Evolutionary conservation across 257 asterid genomes (phyloP).

Genomic region (Scutellaria barbata): DNA sequence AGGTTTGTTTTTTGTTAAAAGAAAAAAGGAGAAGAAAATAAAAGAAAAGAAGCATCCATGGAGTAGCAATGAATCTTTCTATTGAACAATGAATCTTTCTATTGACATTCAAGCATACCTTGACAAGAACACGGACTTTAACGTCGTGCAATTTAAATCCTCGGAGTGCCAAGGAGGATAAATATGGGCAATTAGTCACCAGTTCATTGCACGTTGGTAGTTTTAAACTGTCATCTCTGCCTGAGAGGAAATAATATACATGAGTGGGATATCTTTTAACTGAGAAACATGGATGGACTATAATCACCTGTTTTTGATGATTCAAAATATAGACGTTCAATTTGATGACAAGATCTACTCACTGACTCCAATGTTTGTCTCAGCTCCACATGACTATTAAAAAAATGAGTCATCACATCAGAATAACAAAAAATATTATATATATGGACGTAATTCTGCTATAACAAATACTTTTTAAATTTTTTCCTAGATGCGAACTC

Average conservation of each 20-base stretch:
- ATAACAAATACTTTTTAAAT: conserved; percentile 12
- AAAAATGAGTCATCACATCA: conserved; percentile 32
- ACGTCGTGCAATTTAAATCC: conserved; percentile 75
- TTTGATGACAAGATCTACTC: conserved; percentile 67
- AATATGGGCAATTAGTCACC: conserved; percentile 62
- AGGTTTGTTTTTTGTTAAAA: background rate
- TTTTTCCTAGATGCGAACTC: conserved; percentile 17
- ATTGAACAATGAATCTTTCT: conserved; percentile 10
- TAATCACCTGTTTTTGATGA: conserved; percentile 70
- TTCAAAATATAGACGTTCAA: conserved; percentile 78
- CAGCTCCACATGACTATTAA: conserved; percentile 64
- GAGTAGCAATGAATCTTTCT: conserved; percentile 4
- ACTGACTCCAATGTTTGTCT: conserved; percentile 75
- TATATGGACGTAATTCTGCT: conserved; percentile 6
- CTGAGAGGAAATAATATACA: conserved; percentile 42
- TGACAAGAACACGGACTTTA: conserved; percentile 63
- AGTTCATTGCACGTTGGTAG: conserved; percentile 66
- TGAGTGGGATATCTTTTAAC: conserved; percentile 35
- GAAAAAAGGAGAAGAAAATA: background rate
- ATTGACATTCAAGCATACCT: conserved; percentile 53
- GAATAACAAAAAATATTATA: conserved; percentile 21
- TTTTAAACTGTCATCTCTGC: conserved; percentile 86
- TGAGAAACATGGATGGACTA: conserved; percentile 17
- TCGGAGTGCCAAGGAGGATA: conserved; percentile 71
- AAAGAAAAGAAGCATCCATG: background rate